phyloP scores from a whole-genome alignment of 225 moss, liverwort and hornwort species.

The Marchantia polymorpha region DNA sequence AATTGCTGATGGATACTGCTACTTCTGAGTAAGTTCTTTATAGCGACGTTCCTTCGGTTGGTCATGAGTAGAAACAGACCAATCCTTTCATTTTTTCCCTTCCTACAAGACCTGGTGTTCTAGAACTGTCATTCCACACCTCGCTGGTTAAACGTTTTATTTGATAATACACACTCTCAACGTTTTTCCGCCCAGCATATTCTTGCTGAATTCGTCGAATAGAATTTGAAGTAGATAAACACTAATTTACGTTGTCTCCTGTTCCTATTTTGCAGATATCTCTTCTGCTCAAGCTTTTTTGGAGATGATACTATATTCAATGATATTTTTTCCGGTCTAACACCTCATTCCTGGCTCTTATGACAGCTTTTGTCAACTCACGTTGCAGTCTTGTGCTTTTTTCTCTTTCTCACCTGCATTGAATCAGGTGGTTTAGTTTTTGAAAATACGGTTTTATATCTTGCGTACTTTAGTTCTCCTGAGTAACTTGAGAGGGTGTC shows the following conservation, averaged over 20 bases:
- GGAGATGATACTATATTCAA: constrained; percentile 89
- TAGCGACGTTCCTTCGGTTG: background rate
- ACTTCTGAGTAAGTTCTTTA: constrained; percentile 80
- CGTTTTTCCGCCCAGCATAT: background rate
- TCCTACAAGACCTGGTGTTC: background rate
- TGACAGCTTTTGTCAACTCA: background rate
- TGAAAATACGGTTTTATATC: too few species aligned
- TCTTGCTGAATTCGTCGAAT: background rate
- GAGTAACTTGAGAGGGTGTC: too few species aligned
- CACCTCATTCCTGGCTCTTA: background rate
- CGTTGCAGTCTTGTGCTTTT: too few species aligned
- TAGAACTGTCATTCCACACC: background rate
- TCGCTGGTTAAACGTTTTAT: background rate
- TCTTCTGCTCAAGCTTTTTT: constrained; percentile 90
- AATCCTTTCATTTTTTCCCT: background rate
- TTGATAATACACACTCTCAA: background rate
- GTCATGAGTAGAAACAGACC: background rate
- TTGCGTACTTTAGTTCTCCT: too few species aligned
- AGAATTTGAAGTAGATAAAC: background rate
- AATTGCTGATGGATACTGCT: constrained; percentile 99
- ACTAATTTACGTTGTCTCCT: background rate
- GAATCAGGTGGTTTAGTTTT: too few species aligned
- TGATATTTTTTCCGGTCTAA: constrained; percentile 80
- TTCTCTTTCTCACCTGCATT: background rate
- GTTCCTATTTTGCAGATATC: constrained; percentile 56